These are phyloP conservation scores for Yamadazyma dendronema DNA, from an alignment of 1,139 yeast species.

Conservation along the genomic window DNA sequence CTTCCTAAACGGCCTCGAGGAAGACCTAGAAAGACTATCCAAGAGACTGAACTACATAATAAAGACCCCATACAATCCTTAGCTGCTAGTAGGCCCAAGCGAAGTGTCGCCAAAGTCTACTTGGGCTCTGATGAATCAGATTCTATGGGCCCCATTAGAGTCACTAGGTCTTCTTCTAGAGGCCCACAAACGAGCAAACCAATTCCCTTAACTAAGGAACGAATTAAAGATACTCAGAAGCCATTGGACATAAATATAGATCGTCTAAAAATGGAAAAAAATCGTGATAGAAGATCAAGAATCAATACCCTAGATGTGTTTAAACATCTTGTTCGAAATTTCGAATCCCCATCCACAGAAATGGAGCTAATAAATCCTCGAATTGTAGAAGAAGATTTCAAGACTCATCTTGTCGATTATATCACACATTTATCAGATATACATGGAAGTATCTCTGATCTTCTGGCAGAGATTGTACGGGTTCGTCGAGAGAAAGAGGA, in stretches of 20 bases:
- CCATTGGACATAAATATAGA: constrained; percentile 31
- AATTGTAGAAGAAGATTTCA: constrained; percentile 29
- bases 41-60: background rate
- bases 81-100: constrained; percentile 5
- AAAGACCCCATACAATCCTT: background rate
- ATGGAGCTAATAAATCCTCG: constrained; percentile 20
- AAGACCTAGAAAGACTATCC: constrained; percentile 3
- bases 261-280: constrained; percentile 22
- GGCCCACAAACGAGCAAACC: constrained; percentile 2
- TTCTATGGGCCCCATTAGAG: background rate
- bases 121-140: background rate
- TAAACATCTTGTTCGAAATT: constrained; percentile 29
- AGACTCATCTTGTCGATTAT: constrained; percentile 29
- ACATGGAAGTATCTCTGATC: constrained; percentile 42
- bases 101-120: constrained; percentile 2
- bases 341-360: constrained; percentile 20
- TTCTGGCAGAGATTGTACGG: constrained; percentile 33
- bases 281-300: constrained; percentile 25
- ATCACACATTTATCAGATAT: constrained; percentile 32
- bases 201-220: constrained; percentile 21
- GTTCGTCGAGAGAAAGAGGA: constrained; percentile 42
- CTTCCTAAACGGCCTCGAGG: constrained; percentile 4
- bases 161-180: too few relatives aligned
- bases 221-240: constrained; percentile 21
- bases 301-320: constrained; percentile 40